Conservation (phyloP, 2,329 filamentous ascomycete genomes). For the Xylariomycetidae sp. region DNA sequence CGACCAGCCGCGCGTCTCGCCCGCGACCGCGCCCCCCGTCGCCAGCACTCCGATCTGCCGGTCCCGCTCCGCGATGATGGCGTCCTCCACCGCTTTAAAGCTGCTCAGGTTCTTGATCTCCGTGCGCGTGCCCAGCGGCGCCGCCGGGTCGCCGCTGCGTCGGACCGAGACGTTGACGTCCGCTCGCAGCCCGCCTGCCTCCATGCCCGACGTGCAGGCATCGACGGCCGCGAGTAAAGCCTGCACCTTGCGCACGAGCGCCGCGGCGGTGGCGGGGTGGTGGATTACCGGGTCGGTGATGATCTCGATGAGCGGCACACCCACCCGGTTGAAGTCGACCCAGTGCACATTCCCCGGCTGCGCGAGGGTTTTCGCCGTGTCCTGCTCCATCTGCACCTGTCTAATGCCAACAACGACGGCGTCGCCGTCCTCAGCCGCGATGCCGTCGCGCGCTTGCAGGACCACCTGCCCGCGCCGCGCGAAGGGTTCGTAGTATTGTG, state of each 20-base stretch:
- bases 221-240: conserved; percentile 71
- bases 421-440: conserved; percentile 66
- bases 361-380: conserved; percentile 88
- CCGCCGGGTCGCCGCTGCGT: conserved; percentile 38
- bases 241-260: conserved; percentile 85
- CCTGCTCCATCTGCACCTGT: conserved; percentile 95
- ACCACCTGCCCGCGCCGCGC: conserved; percentile 66
- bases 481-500: conserved; percentile 80
- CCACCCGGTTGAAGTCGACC: conserved; percentile 91
- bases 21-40: conserved; percentile 64
- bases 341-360: conserved; percentile 68
- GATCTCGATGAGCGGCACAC: conserved; percentile 86
- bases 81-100: conserved; percentile 91
- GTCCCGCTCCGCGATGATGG: conserved; percentile 84
- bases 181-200: conserved; percentile 80
- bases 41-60: conserved; percentile 80
- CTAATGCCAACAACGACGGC: conserved; percentile 74
- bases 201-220: conserved; percentile 87
- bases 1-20: conserved; percentile 91
- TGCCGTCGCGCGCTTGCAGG: conserved; percentile 69
- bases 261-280: conserved; percentile 78
- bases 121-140: conserved; percentile 70
- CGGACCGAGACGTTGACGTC: conserved; percentile 94
- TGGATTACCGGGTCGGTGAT: conserved; percentile 89
- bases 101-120: conserved; percentile 98